Conservation (phyloP, 306 rosid genomes). For the Casuarina cunninghamiana region DNA sequence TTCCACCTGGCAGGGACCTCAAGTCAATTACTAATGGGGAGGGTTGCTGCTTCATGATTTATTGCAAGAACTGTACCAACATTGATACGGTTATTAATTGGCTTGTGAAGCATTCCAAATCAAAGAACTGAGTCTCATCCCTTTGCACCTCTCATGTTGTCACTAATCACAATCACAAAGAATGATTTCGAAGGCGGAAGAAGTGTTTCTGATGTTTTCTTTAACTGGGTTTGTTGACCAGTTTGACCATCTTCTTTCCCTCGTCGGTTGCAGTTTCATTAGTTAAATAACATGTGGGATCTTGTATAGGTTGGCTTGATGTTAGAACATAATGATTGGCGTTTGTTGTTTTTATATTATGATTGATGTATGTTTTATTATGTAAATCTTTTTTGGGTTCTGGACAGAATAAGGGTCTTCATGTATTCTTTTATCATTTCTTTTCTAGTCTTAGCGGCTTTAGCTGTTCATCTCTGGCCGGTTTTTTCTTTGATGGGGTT, state of each 20-base stretch:
- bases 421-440: background rate
- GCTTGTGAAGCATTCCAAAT: conserved; percentile 69
- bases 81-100: conserved; percentile 59
- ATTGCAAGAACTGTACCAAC: conserved; percentile 72
- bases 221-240: background rate
- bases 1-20: conserved; percentile 50
- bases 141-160: conserved; percentile 19
- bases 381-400: conserved; percentile 15
- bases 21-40: conserved; percentile 57
- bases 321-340: background rate
- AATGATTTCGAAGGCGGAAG: conserved; percentile 24
- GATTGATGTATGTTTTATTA: conserved; percentile 9
- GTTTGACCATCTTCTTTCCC: conserved; percentile 17
- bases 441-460: conserved; percentile 10
- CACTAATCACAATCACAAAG: conserved; percentile 1
- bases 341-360: background rate
- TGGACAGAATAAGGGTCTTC: conserved; percentile 14
- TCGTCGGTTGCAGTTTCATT: conserved; percentile 20
- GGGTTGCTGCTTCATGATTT: conserved; percentile 72
- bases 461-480: background rate
- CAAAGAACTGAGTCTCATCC: conserved; percentile 45
- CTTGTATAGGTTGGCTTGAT: background rate
- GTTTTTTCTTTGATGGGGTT: too few species aligned
- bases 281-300: conserved; percentile 6
- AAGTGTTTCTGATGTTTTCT: conserved; percentile 13